These are phyloP conservation scores for Chrysopogon serrulatus DNA, from an alignment of 176 grass and related monocot species.

Conservation along the genomic window DNA sequence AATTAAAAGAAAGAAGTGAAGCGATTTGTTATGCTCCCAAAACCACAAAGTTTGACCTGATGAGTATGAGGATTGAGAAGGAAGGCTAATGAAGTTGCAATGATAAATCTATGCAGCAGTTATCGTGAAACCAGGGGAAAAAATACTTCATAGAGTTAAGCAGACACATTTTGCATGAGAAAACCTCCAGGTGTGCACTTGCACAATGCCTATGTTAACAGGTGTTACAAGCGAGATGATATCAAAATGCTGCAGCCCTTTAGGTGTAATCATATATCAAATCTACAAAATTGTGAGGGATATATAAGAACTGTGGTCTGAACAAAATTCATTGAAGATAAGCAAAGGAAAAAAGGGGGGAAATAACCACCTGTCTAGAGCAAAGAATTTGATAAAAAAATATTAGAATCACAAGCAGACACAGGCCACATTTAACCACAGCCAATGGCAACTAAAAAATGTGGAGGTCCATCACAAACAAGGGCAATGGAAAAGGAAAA, in stretches of 20 bases:
- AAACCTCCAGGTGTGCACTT: neutral
- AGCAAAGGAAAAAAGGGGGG: too few relatives aligned
- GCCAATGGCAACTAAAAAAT: too few relatives aligned
- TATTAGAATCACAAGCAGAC: too few relatives aligned
- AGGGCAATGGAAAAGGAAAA: too few relatives aligned
- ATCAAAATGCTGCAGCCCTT: neutral
- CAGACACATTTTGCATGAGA: neutral
- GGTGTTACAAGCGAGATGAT: neutral
- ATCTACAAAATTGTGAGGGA: too few relatives aligned
- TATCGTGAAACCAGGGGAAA: neutral
- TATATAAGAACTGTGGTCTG: too few relatives aligned
- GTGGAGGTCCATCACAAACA: too few relatives aligned
- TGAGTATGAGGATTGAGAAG: conserved; percentile 82
- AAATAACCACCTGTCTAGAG: too few relatives aligned
- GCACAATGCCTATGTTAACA: neutral
- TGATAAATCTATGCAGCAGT: neutral
- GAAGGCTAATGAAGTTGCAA: conserved; percentile 12
- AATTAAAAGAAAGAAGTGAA: conserved; percentile 5
- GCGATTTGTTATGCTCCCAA: conserved; percentile 95
- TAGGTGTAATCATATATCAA: too few relatives aligned
- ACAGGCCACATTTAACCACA: too few relatives aligned
- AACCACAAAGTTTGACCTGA: conserved; percentile 89
- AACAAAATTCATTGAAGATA: too few relatives aligned
- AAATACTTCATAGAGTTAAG: neutral
- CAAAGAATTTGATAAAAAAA: too few relatives aligned